Percentiles rank a stretch among this genome's conserved stretches.
phyloP scores from a whole-genome alignment of 257 asterid species.

The Nicotiana tabacum region DNA sequence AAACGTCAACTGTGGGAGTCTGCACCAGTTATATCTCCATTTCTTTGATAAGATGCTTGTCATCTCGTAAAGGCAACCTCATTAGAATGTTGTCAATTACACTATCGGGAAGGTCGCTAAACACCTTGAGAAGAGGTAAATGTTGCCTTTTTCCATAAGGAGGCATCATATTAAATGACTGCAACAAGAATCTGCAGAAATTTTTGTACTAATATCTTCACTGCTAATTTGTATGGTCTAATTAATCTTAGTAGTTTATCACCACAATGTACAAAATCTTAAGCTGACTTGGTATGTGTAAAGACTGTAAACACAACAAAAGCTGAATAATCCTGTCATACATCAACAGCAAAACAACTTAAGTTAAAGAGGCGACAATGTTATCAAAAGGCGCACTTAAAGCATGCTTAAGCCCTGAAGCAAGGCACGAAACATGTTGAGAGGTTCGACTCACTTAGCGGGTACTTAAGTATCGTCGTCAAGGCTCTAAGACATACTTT shows the following conservation, averaged over 20 bases:
- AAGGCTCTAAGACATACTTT: too few species aligned
- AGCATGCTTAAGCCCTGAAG: too few species aligned
- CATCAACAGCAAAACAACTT: neutral
- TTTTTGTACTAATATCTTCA: too few species aligned
- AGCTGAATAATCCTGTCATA: neutral
- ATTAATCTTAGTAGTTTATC: neutral
- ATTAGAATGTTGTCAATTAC: neutral
- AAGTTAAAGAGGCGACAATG: neutral
- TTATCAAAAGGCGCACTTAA: too few species aligned
- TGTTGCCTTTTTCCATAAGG: too few species aligned
- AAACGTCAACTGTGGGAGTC: neutral
- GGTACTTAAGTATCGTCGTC: too few species aligned
- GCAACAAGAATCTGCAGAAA: neutral
- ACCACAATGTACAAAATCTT: neutral
- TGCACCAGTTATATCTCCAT: neutral
- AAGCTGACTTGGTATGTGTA: neutral
- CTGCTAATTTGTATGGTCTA: neutral
- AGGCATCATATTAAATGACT: neutral
- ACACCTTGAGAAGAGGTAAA: neutral
- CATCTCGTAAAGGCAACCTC: neutral
- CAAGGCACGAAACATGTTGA: too few species aligned
- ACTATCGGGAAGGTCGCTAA: neutral
- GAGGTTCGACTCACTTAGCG: too few species aligned
- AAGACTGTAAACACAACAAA: neutral
- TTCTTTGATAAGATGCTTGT: slow-evolving; percentile 2